phyloP scores from a whole-genome alignment of 768 basidiomycete genomes.

The Russula foetens region DNA sequence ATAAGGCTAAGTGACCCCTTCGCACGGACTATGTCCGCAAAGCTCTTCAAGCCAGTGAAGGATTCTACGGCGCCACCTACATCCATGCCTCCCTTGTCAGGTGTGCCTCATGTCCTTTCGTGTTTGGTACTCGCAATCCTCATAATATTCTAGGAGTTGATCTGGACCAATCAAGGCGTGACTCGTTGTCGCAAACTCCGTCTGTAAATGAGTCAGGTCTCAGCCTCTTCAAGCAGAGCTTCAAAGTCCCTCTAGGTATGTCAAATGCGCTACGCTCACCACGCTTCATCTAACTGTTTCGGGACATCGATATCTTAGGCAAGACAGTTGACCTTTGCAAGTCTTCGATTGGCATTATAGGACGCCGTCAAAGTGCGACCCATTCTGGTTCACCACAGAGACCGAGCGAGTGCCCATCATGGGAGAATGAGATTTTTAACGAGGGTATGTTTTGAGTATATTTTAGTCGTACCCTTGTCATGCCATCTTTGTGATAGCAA shows the following conservation, averaged over 20 bases:
- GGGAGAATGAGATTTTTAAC: slow-evolving; percentile 39
- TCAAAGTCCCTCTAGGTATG: slow-evolving; percentile 69
- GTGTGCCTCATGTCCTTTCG: slow-evolving; percentile 28
- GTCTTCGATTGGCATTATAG: slow-evolving; percentile 34
- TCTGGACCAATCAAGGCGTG: neutral
- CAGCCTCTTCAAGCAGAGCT: slow-evolving; percentile 53
- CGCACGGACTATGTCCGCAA: slow-evolving; percentile 4
- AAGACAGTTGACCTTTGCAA: slow-evolving; percentile 64
- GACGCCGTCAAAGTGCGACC: slow-evolving; percentile 3
- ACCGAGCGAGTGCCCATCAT: slow-evolving; percentile 32
- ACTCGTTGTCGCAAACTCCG: slow-evolving; percentile 9
- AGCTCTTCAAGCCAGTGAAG: neutral
- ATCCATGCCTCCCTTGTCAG: neutral
- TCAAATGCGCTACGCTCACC: neutral
- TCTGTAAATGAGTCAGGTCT: slow-evolving; percentile 33
- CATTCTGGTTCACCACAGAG: slow-evolving; percentile 18
- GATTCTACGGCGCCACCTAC: neutral
- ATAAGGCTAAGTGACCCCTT: neutral
- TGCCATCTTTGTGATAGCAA: slow-evolving; percentile 25
- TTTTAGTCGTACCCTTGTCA: neutral
- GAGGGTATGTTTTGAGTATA: slow-evolving; percentile 30
- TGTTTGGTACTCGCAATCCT: neutral
- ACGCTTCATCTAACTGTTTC: neutral
- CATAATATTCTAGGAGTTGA: slow-evolving; percentile 11
- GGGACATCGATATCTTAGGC: slow-evolving; percentile 32